These are phyloP conservation scores for Scutellaria minor DNA, from an alignment of 257 asterid species.

Conservation along the genomic window DNA sequence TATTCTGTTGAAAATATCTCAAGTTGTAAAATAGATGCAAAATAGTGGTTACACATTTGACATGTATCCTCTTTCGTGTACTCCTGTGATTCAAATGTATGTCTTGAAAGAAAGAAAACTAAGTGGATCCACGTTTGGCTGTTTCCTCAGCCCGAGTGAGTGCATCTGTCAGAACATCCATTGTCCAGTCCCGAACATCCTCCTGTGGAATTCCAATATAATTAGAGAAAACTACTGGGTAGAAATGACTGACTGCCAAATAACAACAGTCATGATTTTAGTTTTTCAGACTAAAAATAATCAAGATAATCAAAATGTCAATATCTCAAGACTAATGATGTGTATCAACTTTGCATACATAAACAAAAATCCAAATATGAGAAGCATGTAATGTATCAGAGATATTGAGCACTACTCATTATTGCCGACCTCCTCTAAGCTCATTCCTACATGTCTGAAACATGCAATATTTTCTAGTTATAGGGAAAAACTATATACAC, in stretches of 20 bases:
- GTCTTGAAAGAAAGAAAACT: conserved; percentile 12
- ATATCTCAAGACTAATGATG: conserved; percentile 7
- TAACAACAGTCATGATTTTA: too few relatives aligned
- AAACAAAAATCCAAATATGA: background rate
- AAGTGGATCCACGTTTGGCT: conserved; percentile 56
- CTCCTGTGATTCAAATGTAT: too few relatives aligned
- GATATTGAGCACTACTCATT: background rate
- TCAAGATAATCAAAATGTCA: too few relatives aligned
- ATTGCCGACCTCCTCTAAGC: background rate
- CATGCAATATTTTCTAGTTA: too few relatives aligned
- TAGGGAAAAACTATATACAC: too few relatives aligned
- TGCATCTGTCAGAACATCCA: conserved; percentile 79
- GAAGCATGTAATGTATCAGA: background rate
- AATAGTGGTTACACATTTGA: too few relatives aligned
- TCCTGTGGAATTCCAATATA: conserved; percentile 52
- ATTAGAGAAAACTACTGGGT: too few relatives aligned
- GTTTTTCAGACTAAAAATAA: too few relatives aligned
- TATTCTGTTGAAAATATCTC: too few relatives aligned
- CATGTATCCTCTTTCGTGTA: too few relatives aligned
- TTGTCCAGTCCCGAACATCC: conserved; percentile 85
- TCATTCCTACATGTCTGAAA: background rate
- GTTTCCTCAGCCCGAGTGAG: conserved; percentile 82
- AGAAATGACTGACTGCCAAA: too few relatives aligned
- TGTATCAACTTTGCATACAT: background rate
- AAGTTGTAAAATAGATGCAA: too few relatives aligned